Base-by-base conservation (phyloP, 805 yeast genomes). In the Myxozyma monticola region DNA sequence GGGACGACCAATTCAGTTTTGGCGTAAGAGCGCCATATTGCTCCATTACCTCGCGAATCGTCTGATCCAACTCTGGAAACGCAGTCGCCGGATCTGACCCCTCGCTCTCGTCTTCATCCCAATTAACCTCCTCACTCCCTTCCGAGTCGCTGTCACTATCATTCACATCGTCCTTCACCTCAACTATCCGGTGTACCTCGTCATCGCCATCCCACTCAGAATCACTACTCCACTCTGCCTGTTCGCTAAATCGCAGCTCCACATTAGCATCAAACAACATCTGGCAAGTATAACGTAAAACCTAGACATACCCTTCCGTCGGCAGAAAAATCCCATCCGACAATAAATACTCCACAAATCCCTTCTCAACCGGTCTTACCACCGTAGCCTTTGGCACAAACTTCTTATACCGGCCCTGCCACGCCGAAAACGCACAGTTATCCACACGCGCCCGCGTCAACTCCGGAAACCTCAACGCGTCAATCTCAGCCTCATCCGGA, bases 1-100 rank as follows among this genome's bases (percentile, higher is more conserved):
- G 99, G 1, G 96, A 85, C 0, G 97, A 88, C 99, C 99, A 93
- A 71, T 93, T 93, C 60, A 91, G 71, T 63, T 93, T 93, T 1
- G 98, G 98, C 1, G 88, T 76, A 1, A 89, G 88, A 1, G 79
- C 70, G 0, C 85, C 84, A 41, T 71, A 70, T 37, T 74, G 71
- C 2, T 57, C 52, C 12, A 93, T 77, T 0, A 73, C 63, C 0
- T 60, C 51, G 30, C 70, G 69, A 15, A 91, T 72, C 37, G 72
- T 60, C 0, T 70, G 60, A 62, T 90, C 95, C 18, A 89, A 70
- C 0, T 78, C 83, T 8, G 72, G 72, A 59, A 89, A 88, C 22
- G 70, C 69, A 2, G 53, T 59, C 0, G 77, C 68, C 0, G 85
- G 84, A 53, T 76, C 76, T 10, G 31, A 28, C 9, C 9, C 31